Evolutionary conservation across 2,329 filamentous ascomycete genomes (phyloP), one percentile per base, ranked within the genome.

Genomic region (Volutella citrinella): DNA sequence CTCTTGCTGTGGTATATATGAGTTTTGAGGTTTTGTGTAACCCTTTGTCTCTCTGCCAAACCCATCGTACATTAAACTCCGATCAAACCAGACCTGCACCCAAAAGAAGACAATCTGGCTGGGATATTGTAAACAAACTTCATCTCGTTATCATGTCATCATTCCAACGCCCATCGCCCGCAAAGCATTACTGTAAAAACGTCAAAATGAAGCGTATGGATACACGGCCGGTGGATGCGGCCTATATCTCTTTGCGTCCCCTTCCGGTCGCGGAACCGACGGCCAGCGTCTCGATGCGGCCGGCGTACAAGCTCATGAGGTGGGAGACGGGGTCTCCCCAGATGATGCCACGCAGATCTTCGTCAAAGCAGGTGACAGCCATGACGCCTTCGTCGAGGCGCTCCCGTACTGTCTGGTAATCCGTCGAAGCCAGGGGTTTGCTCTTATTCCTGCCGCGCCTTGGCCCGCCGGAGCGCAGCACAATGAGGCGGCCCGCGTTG

Each of bases 281-380:
- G 10, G 85, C 85, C 35, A 95, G 61, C 5, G 69, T 65, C 56
- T 93, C 83, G 27, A 94, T 76, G 33, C 88, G 66, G 14, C 72
- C 75, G 11, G 78, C 77, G 60, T 95, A 95, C 14, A 93, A 54
- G 39, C 69, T 77, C 88, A 95, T 94, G 48, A 80, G 70, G 63
- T 94, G 88, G 56, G 80, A 84, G 26, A 87, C 68, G 0, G 86
- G 84, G 56, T 95, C 87, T 0, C 88, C 88, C 74, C 88, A 95
- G 5, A 95, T 69, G 1, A 89, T 74, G 3, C 69, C 72, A 16
- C 83, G 68, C 31, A 95, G 60, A 53, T 85, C 69, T 26, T 82
- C 76, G 44, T 93, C 84, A 1, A 68, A 75, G 8, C 82, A 74
- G 9, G 80, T 72, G 42, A 82, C 81, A 3, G 86, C 86, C 28